Base-by-base conservation (phyloP, 768 basidiomycete species). In the Amanita fuliginea region DNA sequence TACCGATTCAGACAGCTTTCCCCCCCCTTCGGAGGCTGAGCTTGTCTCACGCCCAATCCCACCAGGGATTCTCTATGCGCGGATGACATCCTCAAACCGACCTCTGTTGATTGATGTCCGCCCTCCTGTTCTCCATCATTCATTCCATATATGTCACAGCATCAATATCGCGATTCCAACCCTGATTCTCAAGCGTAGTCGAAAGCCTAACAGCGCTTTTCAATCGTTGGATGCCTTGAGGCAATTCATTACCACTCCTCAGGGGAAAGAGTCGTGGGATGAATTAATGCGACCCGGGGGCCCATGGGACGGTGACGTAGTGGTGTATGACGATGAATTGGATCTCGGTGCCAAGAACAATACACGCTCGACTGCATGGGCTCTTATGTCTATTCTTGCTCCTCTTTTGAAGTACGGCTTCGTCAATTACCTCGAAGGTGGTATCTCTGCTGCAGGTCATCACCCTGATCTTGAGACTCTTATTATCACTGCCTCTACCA, bases 131-230 rank as follows among this genome's bases (percentile, higher is more conserved):
- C 69, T 78, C 8, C 89, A 81, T 66, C 69, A 81, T 32, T 67
- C 78, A 2, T 74, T 72, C 49, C 87, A 81, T 62, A 64, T 96
- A 46, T 61, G 69, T 34, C 68, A 80, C 55, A 86, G 83, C 62
- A 76, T 91, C 52, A 93, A 93, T 64, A 74, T 96, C 42, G 84
- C 84, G 28, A 86, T 96, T 37, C 92, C 93, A 0, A 86, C 88
- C 21, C 78, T 96, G 58, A 91, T 96, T 59, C 78, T 93, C 56
- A 92, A 91, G 63, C 81, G 92, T 16, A 83, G 76, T 54, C 73
- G 80, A 53, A 87, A 86, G 60, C 78, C 83, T 2, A 80, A 76
- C 28, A 79, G 75, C 54, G 80, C 76, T 1, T 77, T 88, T 55
- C 78, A 76, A 48, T 74, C 74, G 26, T 66, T 89, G 42, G 76